Conservation (phyloP, 2,329 filamentous ascomycete species). For the Colletotrichum sp. region DNA sequence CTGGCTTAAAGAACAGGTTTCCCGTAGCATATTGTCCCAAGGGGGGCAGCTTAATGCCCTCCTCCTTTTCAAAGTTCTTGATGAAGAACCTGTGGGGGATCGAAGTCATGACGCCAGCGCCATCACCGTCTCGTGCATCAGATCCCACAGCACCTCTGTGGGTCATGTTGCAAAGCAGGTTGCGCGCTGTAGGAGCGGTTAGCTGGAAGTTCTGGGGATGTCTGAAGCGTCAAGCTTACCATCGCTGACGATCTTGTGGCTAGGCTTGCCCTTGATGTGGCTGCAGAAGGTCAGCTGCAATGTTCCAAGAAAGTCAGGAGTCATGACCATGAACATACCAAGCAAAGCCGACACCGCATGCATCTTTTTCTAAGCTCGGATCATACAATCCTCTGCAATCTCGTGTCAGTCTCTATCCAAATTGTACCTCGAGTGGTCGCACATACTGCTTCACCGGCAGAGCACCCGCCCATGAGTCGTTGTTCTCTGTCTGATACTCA, state of each 20-base stretch:
- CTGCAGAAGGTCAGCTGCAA: slow-evolving; percentile 48
- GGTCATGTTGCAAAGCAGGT: slow-evolving; percentile 99
- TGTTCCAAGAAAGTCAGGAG: background rate
- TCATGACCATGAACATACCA: slow-evolving; percentile 67
- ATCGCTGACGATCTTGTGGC: slow-evolving; percentile 99
- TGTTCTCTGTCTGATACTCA: slow-evolving; percentile 88
- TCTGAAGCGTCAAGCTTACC: slow-evolving; percentile 63
- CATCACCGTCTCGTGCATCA: slow-evolving; percentile 96
- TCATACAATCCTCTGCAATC: slow-evolving; percentile 81
- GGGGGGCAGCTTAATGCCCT: slow-evolving; percentile 84
- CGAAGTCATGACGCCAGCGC: slow-evolving; percentile 98
- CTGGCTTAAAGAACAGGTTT: slow-evolving; percentile 98
- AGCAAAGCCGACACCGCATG: slow-evolving; percentile 98
- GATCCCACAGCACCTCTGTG: slow-evolving; percentile 98
- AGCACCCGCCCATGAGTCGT: slow-evolving; percentile 88
- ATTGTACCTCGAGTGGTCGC: background rate
- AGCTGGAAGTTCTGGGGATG: background rate
- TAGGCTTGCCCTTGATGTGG: slow-evolving; percentile 96
- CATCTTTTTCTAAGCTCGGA: slow-evolving; percentile 96
- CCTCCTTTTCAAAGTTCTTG: slow-evolving; percentile 96
- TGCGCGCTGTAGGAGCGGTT: slow-evolving; percentile 67
- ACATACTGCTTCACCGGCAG: slow-evolving; percentile 90
- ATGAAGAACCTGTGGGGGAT: slow-evolving; percentile 98
- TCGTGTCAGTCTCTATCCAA: slow-evolving; percentile 21
- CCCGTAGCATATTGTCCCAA: slow-evolving; percentile 94